These are phyloP conservation scores for Tuber indicum DNA, from an alignment of 495 filamentous ascomycete species.

Conservation along the genomic window DNA sequence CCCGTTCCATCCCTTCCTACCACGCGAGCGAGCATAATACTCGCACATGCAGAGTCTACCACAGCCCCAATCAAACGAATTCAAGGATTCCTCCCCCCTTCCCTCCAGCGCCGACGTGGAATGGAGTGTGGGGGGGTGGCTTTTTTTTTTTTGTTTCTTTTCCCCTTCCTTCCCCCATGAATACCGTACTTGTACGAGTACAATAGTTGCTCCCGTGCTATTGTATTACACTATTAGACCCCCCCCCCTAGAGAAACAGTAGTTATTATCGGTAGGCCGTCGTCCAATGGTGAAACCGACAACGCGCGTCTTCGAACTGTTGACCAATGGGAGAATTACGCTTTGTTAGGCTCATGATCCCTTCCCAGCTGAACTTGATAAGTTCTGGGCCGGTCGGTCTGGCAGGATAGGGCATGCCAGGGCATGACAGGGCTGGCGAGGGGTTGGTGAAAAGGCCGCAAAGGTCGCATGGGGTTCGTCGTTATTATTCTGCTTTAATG, in stretches of 20 bases:
- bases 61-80: neutral
- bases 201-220: neutral
- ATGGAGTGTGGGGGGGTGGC: neutral
- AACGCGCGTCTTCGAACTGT: neutral
- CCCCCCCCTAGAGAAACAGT: neutral
- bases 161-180: neutral
- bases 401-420: neutral
- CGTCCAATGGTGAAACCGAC: neutral
- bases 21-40: neutral
- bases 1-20: neutral
- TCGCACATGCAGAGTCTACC: neutral
- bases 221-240: neutral
- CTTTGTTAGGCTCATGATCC: neutral
- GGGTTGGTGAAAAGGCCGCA: conserved; percentile 4
- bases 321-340: neutral
- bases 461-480: neutral
- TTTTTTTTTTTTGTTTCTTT: neutral
- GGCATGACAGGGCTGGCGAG: neutral
- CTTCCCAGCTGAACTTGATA: conserved; percentile 1
- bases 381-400: neutral
- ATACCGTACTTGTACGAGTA: neutral
- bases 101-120: neutral
- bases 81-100: neutral
- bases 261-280: neutral
- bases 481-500: neutral